Conservation (phyloP, 148 eudicot species). For the Vaccinium myrtillus region DNA sequence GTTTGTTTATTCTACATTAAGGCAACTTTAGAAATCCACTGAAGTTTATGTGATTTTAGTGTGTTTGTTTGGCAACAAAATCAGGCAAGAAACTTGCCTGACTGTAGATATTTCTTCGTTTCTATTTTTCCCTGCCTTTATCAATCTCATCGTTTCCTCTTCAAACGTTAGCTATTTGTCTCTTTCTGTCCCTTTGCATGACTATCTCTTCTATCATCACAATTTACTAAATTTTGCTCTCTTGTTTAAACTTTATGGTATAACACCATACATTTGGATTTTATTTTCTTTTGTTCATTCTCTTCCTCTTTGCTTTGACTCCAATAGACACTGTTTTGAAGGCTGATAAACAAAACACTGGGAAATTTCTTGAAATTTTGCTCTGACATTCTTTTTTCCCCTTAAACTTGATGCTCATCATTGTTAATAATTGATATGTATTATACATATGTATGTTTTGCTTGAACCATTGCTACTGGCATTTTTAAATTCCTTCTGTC, state of each 20-base stretch:
- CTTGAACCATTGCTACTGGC: background rate
- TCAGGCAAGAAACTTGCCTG: background rate
- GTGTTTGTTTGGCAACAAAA: constrained; percentile 1
- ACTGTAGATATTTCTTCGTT: background rate
- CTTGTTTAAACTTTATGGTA: background rate
- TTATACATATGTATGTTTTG: background rate
- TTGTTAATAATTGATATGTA: background rate
- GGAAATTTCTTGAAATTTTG: background rate
- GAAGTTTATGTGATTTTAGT: background rate
- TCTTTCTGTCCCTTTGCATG: background rate
- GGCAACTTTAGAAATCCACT: background rate
- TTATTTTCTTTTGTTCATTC: background rate
- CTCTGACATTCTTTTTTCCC: background rate
- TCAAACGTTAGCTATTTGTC: background rate
- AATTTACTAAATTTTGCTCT: background rate
- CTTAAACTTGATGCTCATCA: background rate
- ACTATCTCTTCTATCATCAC: background rate
- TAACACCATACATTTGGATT: background rate
- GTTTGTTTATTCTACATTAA: background rate
- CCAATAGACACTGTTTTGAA: background rate
- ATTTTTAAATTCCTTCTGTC: constrained; percentile 5
- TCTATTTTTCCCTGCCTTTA: background rate
- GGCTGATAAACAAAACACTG: constrained; percentile 1
- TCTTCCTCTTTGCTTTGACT: background rate
- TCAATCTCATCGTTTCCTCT: background rate